phyloP scores from a whole-genome alignment of 371 early-diverging fungal genomes.

The Mucor racemosus region DNA sequence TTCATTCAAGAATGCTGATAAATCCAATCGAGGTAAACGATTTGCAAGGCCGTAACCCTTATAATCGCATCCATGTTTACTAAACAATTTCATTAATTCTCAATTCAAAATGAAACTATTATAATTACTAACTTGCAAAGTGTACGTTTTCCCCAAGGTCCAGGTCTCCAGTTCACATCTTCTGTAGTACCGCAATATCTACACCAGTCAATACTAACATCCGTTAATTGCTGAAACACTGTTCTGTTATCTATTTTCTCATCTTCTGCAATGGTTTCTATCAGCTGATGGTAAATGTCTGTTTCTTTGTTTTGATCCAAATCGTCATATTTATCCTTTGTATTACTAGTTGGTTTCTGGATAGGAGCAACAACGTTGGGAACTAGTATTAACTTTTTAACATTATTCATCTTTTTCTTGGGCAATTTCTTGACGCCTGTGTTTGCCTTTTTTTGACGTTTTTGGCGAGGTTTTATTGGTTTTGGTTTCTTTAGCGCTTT shows the following conservation, averaged over 20 bases:
- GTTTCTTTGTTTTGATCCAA: slow-evolving; percentile 14
- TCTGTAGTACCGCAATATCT: slow-evolving; percentile 79
- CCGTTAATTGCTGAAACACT: slow-evolving; percentile 50
- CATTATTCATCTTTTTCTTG: slow-evolving; percentile 8
- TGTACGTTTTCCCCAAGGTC: slow-evolving; percentile 79
- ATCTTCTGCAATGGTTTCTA: slow-evolving; percentile 6
- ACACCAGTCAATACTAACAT: slow-evolving; percentile 65
- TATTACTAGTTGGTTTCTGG: background rate
- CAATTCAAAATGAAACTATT: background rate
- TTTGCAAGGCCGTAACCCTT: slow-evolving; percentile 89
- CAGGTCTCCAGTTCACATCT: slow-evolving; percentile 75
- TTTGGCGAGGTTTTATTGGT: slow-evolving; percentile 13
- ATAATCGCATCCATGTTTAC: slow-evolving; percentile 89
- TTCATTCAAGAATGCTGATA: slow-evolving; percentile 72
- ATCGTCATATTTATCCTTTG: background rate
- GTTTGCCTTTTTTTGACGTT: slow-evolving; percentile 23
- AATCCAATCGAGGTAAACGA: slow-evolving; percentile 77
- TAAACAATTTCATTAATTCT: slow-evolving; percentile 12
- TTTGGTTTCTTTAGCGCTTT: background rate
- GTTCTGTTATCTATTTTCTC: slow-evolving; percentile 24
- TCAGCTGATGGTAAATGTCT: slow-evolving; percentile 15
- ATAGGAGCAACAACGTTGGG: background rate
- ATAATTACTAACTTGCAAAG: slow-evolving; percentile 64
- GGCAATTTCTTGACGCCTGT: background rate
- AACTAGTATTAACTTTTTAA: background rate